Conservation (phyloP, 768 basidiomycete genomes). For the Calocera cornea region DNA sequence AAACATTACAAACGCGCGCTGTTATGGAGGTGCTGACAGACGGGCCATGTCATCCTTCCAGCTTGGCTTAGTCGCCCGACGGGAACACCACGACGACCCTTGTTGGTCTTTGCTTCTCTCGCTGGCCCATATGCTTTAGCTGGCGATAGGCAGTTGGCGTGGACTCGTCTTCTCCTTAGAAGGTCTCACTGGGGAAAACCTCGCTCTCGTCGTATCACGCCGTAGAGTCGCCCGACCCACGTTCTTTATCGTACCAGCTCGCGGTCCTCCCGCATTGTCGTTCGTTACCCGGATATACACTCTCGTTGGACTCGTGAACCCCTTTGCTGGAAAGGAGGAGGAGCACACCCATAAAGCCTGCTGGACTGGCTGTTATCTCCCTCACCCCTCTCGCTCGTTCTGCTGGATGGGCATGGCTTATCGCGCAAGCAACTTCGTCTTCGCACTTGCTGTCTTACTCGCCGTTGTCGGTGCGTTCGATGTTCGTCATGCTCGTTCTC, state of each 20-base stretch:
- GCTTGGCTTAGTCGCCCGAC: background rate
- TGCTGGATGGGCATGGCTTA: background rate
- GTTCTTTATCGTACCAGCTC: background rate
- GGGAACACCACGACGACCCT: background rate
- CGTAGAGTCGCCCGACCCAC: background rate
- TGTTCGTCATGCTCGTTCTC: background rate
- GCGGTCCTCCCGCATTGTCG: background rate
- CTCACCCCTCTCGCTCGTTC: background rate
- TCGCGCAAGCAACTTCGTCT: background rate
- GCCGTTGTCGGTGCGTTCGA: background rate
- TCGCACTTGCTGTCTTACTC: background rate
- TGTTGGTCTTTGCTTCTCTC: background rate
- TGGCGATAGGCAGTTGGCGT: background rate
- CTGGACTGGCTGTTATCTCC: background rate
- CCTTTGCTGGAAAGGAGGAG: background rate
- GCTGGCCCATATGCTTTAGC: background rate
- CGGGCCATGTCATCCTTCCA: background rate
- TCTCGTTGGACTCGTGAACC: background rate
- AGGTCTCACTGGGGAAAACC: background rate
- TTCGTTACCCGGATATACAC: background rate
- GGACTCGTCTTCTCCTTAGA: background rate
- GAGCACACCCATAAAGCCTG: background rate
- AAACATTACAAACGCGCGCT: background rate
- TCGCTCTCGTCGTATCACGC: background rate
- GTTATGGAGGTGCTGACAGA: background rate